Percentiles rank a stretch among this genome's conserved stretches.
These are phyloP conservation scores for Skeletonema costatum DNA, from an alignment of 108 stramenopile species.

Conservation along the genomic window DNA sequence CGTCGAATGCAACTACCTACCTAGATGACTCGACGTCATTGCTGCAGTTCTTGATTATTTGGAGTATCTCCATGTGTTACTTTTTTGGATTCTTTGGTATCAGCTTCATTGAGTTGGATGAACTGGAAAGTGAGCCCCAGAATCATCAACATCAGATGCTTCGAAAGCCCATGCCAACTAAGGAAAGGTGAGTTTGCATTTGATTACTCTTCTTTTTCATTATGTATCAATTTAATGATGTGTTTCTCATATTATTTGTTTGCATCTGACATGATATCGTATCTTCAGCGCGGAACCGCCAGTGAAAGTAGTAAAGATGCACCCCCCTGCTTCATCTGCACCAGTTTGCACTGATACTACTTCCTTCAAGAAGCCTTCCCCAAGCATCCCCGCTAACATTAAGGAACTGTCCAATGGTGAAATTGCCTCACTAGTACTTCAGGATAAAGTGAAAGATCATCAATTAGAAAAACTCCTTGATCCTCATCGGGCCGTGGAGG, in stretches of 20 bases:
- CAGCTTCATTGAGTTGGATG: conserved; percentile 78
- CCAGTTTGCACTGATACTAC: conserved; percentile 78
- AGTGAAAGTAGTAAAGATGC: conserved; percentile 55
- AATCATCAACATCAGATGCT: conserved; percentile 23
- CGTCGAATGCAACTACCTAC: conserved; percentile 63
- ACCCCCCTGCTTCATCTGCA: conserved; percentile 66
- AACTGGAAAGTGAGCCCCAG: conserved; percentile 37
- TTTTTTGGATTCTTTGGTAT: conserved; percentile 98
- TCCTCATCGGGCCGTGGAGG: conserved; percentile 89
- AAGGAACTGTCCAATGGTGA: conserved; percentile 65
- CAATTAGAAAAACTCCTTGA: conserved; percentile 93
- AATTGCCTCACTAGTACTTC: conserved; percentile 77
- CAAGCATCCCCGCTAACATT: conserved; percentile 34
- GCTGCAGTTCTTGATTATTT: conserved; percentile 70
- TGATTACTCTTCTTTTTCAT: background rate
- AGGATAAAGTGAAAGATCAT: conserved; percentile 92
- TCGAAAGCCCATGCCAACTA: background rate
- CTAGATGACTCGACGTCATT: conserved; percentile 61
- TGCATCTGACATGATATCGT: background rate
- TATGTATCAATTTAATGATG: background rate
- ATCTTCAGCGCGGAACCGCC: conserved; percentile 21
- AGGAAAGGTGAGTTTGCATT: conserved; percentile 24
- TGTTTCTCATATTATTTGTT: conserved; percentile 1
- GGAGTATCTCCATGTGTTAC: conserved; percentile 85
- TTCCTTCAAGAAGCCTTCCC: conserved; percentile 46